Base-by-base conservation (phyloP, 345 rosid species). In the Acer saccharum region DNA sequence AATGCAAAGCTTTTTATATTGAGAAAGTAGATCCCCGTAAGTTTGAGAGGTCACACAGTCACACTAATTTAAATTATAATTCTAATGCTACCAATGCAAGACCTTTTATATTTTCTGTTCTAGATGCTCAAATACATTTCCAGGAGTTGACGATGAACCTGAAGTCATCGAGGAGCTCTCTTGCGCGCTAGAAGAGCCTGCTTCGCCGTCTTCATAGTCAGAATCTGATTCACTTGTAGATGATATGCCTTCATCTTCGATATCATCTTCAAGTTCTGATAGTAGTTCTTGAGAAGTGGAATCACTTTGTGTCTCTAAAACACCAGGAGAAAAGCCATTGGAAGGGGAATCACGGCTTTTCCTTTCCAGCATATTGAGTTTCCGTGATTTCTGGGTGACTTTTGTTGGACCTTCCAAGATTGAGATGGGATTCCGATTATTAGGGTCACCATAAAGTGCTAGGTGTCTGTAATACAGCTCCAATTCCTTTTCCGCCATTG, bases 391-490 rank as follows among this genome's bases (percentile, higher is more conserved):
- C 52, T 55, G 77, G 10, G 78, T 63, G 70, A 77, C 74, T 60
- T 83, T 68, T 0, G 48, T 70, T 18, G 88, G 78, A 69, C 68
- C 52, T 69, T 90, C 93, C 83, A 88, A 77, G 71, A 87, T 80
- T 54, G 90, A 85, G 52, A 85, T 75, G 44, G 93, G 94, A 83
- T 81, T 87, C 39, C 91, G 81, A 46, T 86, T 57, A 70, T 78
- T 88, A n/a, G 94, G 92, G 80, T 89, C 90, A 69, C 91, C 95
- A 72, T 89, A 96, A 65, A 92, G 95, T 76, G 97, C 89, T 16
- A 85, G 79, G 82, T 92, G 99, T 64, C 92, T 83, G 83, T 88
- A 83, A 77, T 92, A 91, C 52, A 92, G 90, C 80, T 96, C 97
- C 80, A 94, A 66, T 81, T 94, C 98, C 83, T 92, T 96, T 79